phyloP scores from a whole-genome alignment of 2,329 filamentous ascomycete species.

The Sporothrix curviconia region DNA sequence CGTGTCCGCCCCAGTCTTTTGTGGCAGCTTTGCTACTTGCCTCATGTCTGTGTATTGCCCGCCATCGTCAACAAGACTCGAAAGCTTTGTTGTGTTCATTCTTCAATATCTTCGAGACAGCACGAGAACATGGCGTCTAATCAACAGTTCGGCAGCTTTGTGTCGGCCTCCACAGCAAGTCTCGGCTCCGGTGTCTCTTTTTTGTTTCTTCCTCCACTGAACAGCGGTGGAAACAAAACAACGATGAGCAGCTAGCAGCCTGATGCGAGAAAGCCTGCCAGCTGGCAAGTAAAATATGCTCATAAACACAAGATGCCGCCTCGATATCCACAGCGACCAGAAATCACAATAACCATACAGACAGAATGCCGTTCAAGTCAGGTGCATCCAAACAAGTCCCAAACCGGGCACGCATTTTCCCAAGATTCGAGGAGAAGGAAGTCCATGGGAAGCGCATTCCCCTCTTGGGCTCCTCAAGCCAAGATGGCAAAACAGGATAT shows the following conservation, averaged over 20 bases:
- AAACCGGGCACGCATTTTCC: conserved; percentile 4
- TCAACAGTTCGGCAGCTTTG: too few species aligned
- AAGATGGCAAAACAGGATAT: background rate
- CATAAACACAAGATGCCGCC: background rate
- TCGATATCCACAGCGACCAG: background rate
- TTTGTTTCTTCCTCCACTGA: conserved; percentile 1
- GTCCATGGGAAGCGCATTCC: too few species aligned
- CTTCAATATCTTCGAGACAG: too few species aligned
- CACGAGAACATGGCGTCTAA: too few species aligned
- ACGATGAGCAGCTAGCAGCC: background rate
- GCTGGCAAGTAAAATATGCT: background rate
- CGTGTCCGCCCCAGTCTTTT: background rate
- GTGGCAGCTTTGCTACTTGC: background rate
- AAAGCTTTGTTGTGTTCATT: background rate
- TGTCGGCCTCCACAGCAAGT: too few species aligned
- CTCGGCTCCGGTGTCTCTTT: too few species aligned
- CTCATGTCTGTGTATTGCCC: too few species aligned
- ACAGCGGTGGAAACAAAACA: background rate
- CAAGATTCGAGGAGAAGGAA: background rate
- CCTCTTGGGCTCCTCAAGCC: background rate
- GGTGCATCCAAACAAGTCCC: background rate
- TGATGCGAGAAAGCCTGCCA: background rate
- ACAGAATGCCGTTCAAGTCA: background rate
- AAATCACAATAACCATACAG: conserved; percentile 3
- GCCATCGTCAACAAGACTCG: background rate